phyloP scores from a whole-genome alignment of 140 eudicot species.

The Flaveria floridana region DNA sequence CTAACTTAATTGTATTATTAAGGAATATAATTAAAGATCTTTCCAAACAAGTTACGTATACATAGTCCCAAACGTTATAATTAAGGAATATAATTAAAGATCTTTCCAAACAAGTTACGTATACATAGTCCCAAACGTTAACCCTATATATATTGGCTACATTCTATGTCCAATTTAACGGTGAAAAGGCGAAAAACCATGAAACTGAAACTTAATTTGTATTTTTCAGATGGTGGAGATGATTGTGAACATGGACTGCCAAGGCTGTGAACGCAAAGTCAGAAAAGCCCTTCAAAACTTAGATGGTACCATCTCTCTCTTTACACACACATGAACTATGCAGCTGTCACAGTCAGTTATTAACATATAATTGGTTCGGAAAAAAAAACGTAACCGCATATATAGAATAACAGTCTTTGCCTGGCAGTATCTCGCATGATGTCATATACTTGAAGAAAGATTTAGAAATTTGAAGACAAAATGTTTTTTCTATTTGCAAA shows the following conservation, averaged over 20 bases:
- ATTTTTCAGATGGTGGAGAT: slow-evolving; percentile 60
- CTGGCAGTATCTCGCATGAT: not conserved
- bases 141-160: no score
- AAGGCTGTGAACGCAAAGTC: slow-evolving; percentile 62
- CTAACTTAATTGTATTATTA: not conserved
- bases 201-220: not conserved
- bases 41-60: not conserved
- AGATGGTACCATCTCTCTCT: slow-evolving; percentile 42
- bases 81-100: not conserved
- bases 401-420: no score
- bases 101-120: slow-evolving; percentile 1
- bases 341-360: no score
- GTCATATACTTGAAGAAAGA: no score
- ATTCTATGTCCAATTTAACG: not conserved
- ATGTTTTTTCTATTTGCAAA: no score
- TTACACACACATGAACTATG: not conserved
- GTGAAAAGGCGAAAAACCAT: not conserved
- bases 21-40: not conserved
- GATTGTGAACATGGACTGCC: slow-evolving; percentile 71
- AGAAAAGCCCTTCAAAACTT: slow-evolving; percentile 57
- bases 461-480: no score
- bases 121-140: not conserved
- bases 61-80: not conserved
- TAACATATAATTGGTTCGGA: no score
- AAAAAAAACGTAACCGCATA: no score